Evolutionary conservation across 345 rosid species (phyloP), one percentile per base, ranked within the genome.

Genomic region (Eucalyptus polyanthemos): DNA sequence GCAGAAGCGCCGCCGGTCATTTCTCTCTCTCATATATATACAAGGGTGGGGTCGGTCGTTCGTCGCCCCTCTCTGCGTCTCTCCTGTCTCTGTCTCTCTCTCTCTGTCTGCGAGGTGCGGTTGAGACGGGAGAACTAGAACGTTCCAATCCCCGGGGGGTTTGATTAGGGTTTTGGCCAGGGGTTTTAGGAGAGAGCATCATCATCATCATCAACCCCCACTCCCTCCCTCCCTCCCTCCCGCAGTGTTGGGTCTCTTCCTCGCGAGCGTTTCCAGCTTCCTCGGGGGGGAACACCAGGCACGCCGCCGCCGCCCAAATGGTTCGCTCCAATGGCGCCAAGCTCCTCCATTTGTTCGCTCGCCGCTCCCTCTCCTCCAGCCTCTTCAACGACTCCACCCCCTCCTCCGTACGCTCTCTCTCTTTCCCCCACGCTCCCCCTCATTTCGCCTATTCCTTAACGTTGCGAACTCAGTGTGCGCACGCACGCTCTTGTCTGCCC

Each of bases 271-370:
- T 53, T 40, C 88, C 65, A 44, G 67, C 47, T 44, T 51, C 47
- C 88, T 21, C 56, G 31, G 67, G 87, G 86, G 86, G 37, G 34
- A 50, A 40, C 37, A 31, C 49, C 88, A 56, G 5, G n/a, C 90
- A 8, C 72, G 24, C 17, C 50, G 14, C 49, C 51, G 54, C 58
- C 44, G 14, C 49, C 49, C 37, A 54, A 91, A 97, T 97, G 99
- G 93, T 93, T 89, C 95, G 95, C 81, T 89, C 94, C 60, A 93
- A 90, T 91, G 98, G 98, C 92, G 92, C 91, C 80, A 95, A 93
- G 90, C 93, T 96, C 89, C 90, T 94, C 88, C 93, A 90, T 51
- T 92, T 89, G 91, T 87, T 94, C 87, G 90, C 93, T 90, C 95
- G 95, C 87, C 95, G 95, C 88, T 91, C 94, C 54, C 90, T 90